Evolutionary conservation across 176 grass and related monocot species (phyloP).

Genomic region (Alopecurus myosuroides): DNA sequence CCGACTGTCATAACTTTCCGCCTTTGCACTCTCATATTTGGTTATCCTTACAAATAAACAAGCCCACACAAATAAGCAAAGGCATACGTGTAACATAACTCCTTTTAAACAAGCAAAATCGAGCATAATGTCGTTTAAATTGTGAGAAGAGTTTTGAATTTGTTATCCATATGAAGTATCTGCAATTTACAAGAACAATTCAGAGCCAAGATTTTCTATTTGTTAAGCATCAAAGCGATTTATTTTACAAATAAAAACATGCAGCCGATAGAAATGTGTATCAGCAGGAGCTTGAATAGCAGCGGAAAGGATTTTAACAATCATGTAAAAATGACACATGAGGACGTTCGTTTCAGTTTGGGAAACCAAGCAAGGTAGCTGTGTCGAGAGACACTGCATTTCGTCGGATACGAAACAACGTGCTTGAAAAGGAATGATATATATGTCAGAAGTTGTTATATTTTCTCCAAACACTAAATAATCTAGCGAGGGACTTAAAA

Average conservation of each 20-base stretch:
- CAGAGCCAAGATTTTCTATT: not conserved
- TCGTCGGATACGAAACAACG: not conserved
- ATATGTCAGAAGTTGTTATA: too few species aligned
- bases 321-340: not conserved
- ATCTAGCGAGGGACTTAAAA: too few species aligned
- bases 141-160: not conserved
- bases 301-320: not conserved
- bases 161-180: not conserved
- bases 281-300: not conserved
- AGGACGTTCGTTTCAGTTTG: not conserved
- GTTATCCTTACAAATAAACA: too few species aligned
- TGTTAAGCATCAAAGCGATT: not conserved
- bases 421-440: too few species aligned
- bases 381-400: not conserved
- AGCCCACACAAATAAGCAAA: too few species aligned
- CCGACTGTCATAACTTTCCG: too few species aligned
- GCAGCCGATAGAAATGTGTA: not conserved
- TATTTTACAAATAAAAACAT: not conserved
- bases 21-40: too few species aligned
- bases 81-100: too few species aligned
- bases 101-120: not conserved
- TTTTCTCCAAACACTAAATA: too few species aligned
- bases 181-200: not conserved
- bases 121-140: not conserved
- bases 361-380: not conserved